Percentiles rank a stretch among this genome's conserved stretches.
phyloP scores from a whole-genome alignment of 1,284 basidiomycete genomes.

The Ceratobasidium sp. region DNA sequence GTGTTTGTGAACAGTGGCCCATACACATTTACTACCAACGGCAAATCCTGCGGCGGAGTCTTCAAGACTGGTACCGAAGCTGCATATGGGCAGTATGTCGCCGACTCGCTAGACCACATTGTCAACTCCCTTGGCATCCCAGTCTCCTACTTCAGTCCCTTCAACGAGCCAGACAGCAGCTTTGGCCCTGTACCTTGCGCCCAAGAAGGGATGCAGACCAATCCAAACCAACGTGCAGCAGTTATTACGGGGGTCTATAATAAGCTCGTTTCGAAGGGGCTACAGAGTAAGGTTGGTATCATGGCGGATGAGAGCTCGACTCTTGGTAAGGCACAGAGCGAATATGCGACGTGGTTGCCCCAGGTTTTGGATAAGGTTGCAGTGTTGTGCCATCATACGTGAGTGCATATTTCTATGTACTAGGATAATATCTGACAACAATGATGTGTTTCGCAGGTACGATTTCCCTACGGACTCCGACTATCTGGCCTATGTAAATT shows the following conservation, averaged over 20 bases:
- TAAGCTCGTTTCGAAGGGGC: slow-evolving; percentile 50
- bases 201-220: slow-evolving; percentile 56
- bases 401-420: slow-evolving; percentile 48
- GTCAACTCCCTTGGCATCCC: slow-evolving; percentile 52
- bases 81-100: slow-evolving; percentile 53
- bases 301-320: slow-evolving; percentile 53
- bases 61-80: slow-evolving; percentile 52
- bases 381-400: slow-evolving; percentile 54
- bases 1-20: slow-evolving; percentile 56
- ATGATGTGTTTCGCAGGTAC: no score
- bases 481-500: slow-evolving; percentile 25
- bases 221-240: slow-evolving; percentile 53
- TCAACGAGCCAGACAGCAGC: slow-evolving; percentile 53
- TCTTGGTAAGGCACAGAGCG: slow-evolving; percentile 51
- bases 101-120: slow-evolving; percentile 53
- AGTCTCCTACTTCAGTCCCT: slow-evolving; percentile 54
- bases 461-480: slow-evolving; percentile 47
- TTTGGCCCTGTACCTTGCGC: slow-evolving; percentile 51
- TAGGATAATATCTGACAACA: no score
- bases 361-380: slow-evolving; percentile 51
- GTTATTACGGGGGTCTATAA: slow-evolving; percentile 52
- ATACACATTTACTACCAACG: slow-evolving; percentile 53
- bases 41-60: slow-evolving; percentile 53
- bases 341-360: slow-evolving; percentile 53
- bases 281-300: slow-evolving; percentile 50